Evolutionary conservation across 352 stramenopile genomes (phyloP).

Genomic region (Pythium phragmitis): DNA sequence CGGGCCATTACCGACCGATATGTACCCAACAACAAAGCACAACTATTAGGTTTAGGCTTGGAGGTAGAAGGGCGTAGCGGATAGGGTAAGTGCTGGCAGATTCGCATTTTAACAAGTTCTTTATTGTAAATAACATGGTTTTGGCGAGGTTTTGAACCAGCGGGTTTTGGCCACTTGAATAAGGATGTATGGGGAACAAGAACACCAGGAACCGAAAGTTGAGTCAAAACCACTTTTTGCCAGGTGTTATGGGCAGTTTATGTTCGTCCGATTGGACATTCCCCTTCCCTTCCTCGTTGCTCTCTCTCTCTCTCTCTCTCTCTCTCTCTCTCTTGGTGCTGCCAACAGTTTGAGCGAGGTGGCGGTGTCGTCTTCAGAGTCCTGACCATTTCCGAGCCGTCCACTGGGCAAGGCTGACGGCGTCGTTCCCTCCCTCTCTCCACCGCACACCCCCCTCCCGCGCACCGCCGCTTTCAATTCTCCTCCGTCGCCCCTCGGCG

Average conservation of each 20-base stretch:
- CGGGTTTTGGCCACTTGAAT: not conserved
- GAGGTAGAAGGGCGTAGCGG: not conserved
- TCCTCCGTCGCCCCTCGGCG: not conserved
- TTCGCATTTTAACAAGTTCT: not conserved
- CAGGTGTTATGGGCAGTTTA: not conserved
- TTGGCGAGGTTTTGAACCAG: not conserved
- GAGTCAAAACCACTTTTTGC: not conserved
- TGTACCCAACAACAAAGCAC: not conserved
- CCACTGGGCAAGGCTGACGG: not conserved
- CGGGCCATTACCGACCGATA: too few relatives aligned
- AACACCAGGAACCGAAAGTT: not conserved
- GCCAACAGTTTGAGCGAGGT: not conserved
- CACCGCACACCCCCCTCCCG: not conserved
- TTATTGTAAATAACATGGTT: not conserved
- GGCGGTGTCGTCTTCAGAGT: not conserved
- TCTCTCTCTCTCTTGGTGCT: not conserved
- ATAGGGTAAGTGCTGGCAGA: slow-evolving; percentile 14
- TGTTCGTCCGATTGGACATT: not conserved
- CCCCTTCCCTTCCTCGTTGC: slow-evolving; percentile 1
- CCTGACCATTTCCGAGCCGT: slow-evolving; percentile 8
- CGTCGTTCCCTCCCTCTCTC: not conserved
- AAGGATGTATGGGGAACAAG: not conserved
- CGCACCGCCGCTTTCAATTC: not conserved
- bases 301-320: slow-evolving; percentile 13
- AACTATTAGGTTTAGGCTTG: slow-evolving; percentile 5